A percentile compares a stretch with the other conserved stretches of the same genome.
Evolutionary conservation across 1,284 basidiomycete species (phyloP).

Genomic region (Ceratobasidium sp.): DNA sequence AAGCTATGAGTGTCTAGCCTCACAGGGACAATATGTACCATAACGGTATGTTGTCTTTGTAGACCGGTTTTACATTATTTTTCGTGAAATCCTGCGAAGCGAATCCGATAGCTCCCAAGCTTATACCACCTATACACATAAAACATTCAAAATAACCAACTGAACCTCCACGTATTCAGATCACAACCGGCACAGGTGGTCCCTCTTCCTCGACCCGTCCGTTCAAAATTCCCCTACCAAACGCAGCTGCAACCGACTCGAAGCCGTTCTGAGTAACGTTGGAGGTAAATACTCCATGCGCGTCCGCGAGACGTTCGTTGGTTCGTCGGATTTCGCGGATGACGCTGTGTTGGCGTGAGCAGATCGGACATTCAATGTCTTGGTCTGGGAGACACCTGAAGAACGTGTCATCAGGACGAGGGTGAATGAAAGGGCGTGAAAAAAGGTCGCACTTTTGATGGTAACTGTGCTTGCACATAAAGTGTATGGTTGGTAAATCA

Average conservation of each 20-base stretch:
- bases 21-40: not conserved
- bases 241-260: constrained; percentile 81
- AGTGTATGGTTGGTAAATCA: constrained; percentile 93
- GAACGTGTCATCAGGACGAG: not conserved
- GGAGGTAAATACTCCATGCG: constrained; percentile 88
- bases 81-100: too few species aligned
- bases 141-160: too few species aligned
- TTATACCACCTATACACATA: too few species aligned
- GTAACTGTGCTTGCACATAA: constrained; percentile 98
- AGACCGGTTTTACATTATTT: too few species aligned
- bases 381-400: constrained; percentile 82
- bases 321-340: constrained; percentile 87
- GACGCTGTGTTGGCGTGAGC: constrained; percentile 86
- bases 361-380: constrained; percentile 89
- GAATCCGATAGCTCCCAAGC: too few species aligned
- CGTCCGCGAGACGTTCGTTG: constrained; percentile 82
- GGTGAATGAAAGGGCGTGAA: not conserved
- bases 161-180: too few species aligned
- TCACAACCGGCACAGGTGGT: constrained; percentile 15
- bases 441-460: constrained; percentile 78
- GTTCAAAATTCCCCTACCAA: constrained; percentile 73
- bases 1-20: constrained; percentile 1
- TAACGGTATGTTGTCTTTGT: not conserved
- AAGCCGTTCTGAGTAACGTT: constrained; percentile 90
- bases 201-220: constrained; percentile 18